A percentile compares a stretch with the other conserved stretches of the same genome.
Conservation (phyloP, 2,329 filamentous ascomycete species). For the Scedosporium minutisporum region DNA sequence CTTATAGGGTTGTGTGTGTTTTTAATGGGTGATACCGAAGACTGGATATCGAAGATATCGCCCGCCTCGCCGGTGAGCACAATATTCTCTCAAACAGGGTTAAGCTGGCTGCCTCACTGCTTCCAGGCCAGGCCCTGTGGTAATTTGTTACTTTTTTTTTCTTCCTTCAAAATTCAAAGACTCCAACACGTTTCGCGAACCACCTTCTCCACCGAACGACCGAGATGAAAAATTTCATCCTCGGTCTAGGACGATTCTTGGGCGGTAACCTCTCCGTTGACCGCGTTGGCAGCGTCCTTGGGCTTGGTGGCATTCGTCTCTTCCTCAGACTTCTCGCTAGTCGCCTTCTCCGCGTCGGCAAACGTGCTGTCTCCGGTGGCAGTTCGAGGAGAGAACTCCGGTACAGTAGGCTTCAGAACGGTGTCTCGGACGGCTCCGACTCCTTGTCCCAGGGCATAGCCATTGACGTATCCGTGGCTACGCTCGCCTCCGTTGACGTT, state of each 20-base stretch:
- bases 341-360: background rate
- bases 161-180: no score
- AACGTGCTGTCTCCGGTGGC: background rate
- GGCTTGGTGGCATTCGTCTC: background rate
- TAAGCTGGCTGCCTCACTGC: background rate
- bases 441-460: slow-evolving; percentile 16
- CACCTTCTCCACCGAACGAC: background rate
- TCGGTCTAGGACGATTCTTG: background rate
- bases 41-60: background rate
- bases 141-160: no score
- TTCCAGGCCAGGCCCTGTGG: no score
- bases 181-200: background rate
- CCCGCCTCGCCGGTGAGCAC: background rate
- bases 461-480: slow-evolving; percentile 17
- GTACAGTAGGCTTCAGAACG: slow-evolving; percentile 28
- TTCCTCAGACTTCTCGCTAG: background rate
- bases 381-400: slow-evolving; percentile 25
- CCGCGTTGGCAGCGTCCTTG: background rate
- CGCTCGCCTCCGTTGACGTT: slow-evolving; percentile 9
- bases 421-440: slow-evolving; percentile 24
- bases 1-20: background rate
- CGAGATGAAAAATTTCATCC: background rate
- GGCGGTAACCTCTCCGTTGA: background rate
- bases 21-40: background rate
- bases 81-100: background rate